phyloP scores from a whole-genome alignment of 2,329 filamentous ascomycete species.

The Elsinoe australis region DNA sequence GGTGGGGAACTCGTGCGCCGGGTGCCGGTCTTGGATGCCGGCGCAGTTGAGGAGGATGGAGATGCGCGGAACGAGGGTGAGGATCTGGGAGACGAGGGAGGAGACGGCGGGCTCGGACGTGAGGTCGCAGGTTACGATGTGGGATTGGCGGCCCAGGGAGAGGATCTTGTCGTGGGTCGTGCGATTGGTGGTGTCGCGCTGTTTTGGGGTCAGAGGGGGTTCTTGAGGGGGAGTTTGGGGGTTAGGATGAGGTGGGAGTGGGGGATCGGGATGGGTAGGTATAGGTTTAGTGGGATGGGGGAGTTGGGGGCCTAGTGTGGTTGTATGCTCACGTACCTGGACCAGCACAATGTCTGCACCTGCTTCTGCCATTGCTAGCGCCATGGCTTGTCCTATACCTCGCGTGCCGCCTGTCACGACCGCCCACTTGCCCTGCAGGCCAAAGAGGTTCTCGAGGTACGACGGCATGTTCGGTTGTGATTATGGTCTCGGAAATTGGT shows the following conservation, averaged over 20 bases:
- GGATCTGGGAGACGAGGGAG: constrained; percentile 52
- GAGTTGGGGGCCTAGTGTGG: neutral
- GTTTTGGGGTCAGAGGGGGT: no score
- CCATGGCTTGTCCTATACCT: constrained; percentile 46
- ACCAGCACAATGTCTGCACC: constrained; percentile 45
- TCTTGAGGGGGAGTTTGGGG: no score
- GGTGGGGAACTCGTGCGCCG: constrained; percentile 66
- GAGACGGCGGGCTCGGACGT: constrained; percentile 53
- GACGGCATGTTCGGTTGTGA: constrained; percentile 27
- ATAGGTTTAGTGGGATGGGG: neutral
- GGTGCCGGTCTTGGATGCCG: constrained; percentile 74
- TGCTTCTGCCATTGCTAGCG: constrained; percentile 43
- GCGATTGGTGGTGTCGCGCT: constrained; percentile 50
- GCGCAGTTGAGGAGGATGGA: constrained; percentile 80
- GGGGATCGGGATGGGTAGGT: no score
- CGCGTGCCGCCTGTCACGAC: constrained; percentile 45
- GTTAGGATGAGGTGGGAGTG: no score
- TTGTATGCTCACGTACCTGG: constrained; percentile 39
- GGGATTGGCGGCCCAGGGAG: constrained; percentile 57
- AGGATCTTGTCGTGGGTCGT: constrained; percentile 56
- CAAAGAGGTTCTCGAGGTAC: constrained; percentile 39
- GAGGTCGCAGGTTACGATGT: constrained; percentile 64
- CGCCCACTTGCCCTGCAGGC: constrained; percentile 43
- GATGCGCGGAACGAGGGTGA: constrained; percentile 56
- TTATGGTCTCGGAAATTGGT: neutral